phyloP scores from a whole-genome alignment of 352 stramenopile genomes.

The Phytophthora gonapodyides region DNA sequence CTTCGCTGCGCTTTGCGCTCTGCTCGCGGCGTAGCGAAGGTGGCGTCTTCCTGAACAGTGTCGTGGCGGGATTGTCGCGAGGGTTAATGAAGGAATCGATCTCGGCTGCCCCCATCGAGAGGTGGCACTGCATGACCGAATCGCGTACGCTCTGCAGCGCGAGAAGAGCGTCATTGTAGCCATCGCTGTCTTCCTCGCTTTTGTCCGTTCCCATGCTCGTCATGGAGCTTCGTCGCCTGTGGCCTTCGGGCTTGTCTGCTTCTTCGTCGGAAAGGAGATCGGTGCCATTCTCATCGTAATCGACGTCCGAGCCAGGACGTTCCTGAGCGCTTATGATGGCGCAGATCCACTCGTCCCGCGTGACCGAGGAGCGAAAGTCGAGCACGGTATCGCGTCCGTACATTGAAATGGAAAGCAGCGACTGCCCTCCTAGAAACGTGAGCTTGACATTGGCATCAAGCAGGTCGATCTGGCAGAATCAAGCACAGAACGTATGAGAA shows the following conservation, averaged over 20 bases:
- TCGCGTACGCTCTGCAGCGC: constrained; percentile 64
- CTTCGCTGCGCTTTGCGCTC: constrained; percentile 36
- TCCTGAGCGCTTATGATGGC: constrained; percentile 62
- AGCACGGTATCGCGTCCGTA: constrained; percentile 52
- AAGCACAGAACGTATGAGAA: background rate
- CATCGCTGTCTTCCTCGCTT: constrained; percentile 36
- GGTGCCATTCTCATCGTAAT: constrained; percentile 44
- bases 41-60: constrained; percentile 14
- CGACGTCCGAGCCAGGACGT: constrained; percentile 30
- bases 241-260: constrained; percentile 26
- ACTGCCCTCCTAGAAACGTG: constrained; percentile 65
- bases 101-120: constrained; percentile 47
- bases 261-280: constrained; percentile 55
- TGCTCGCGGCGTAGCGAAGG: constrained; percentile 40
- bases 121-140: constrained; percentile 65
- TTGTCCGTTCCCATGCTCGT: constrained; percentile 26
- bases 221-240: constrained; percentile 14
- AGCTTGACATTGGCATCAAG: constrained; percentile 56
- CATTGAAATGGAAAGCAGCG: constrained; percentile 56
- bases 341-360: constrained; percentile 66
- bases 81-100: constrained; percentile 32
- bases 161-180: constrained; percentile 57
- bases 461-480: constrained; percentile 54
- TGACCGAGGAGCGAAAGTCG: constrained; percentile 49
- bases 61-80: constrained; percentile 8